These are phyloP conservation scores for Evernia prunastri DNA, from an alignment of 495 filamentous ascomycete species.

Conservation along the genomic window DNA sequence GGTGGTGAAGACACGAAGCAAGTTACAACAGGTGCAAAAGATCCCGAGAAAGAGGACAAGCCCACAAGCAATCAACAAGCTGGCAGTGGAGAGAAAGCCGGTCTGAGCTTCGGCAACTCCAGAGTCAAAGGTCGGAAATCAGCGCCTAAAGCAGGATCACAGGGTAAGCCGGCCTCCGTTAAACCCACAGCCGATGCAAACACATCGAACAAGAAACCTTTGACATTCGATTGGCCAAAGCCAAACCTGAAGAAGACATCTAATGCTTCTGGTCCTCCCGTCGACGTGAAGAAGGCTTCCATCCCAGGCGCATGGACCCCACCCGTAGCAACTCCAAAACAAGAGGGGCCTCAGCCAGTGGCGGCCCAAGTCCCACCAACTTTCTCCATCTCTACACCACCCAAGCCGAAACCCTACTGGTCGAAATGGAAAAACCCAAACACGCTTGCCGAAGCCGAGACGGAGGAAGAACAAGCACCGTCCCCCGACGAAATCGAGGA, in stretches of 20 bases:
- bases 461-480: background rate
- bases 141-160: background rate
- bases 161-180: conserved; percentile 3
- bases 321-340: background rate
- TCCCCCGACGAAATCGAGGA: background rate
- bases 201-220: background rate
- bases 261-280: background rate
- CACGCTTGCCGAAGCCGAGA: conserved; percentile 3
- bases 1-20: conserved; percentile 1
- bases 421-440: conserved; percentile 14
- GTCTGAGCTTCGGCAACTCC: conserved; percentile 10
- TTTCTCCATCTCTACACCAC: background rate
- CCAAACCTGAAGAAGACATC: background rate
- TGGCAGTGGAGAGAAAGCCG: background rate
- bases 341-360: background rate
- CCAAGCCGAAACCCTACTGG: conserved; percentile 23
- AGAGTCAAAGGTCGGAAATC: conserved; percentile 2
- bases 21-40: conserved; percentile 11
- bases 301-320: conserved; percentile 1
- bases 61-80: background rate
- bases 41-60: background rate
- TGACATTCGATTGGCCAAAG: conserved; percentile 3
- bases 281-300: background rate
- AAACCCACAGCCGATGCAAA: conserved; percentile 1
- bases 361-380: conserved; percentile 1